Conservation (phyloP, 805 yeast species). For the Sungouiella blattae region DNA sequence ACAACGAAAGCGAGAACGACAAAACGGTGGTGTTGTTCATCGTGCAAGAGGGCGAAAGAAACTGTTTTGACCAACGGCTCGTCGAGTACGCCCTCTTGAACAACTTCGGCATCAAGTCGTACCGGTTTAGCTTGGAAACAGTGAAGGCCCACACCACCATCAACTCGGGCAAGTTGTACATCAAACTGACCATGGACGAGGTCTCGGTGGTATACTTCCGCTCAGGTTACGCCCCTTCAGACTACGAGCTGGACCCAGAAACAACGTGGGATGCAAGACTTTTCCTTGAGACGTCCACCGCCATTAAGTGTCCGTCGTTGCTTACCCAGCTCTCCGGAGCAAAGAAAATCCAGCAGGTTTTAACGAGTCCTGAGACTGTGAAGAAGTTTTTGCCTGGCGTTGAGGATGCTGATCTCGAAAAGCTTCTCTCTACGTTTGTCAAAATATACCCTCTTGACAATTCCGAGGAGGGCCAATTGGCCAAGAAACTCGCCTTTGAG, state of each 20-base stretch:
- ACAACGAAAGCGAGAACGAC: slow-evolving; percentile 18
- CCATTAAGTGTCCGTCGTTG: slow-evolving; percentile 89
- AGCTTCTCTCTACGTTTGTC: slow-evolving; percentile 66
- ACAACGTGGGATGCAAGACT: slow-evolving; percentile 77
- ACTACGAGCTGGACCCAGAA: slow-evolving; percentile 54
- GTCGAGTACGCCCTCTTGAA: slow-evolving; percentile 68
- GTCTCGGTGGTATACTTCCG: slow-evolving; percentile 88
- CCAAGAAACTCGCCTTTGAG: slow-evolving; percentile 64
- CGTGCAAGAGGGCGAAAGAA: slow-evolving; percentile 82
- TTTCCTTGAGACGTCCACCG: slow-evolving; percentile 65
- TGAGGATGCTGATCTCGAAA: slow-evolving; percentile 22
- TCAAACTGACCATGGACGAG: slow-evolving; percentile 58
- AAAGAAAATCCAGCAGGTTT: slow-evolving; percentile 87
- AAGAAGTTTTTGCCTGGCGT: slow-evolving; percentile 42
- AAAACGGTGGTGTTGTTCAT: slow-evolving; percentile 64
- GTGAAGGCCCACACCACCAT: slow-evolving; percentile 43
- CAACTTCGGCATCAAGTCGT: slow-evolving; percentile 54
- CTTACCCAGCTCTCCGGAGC: slow-evolving; percentile 90
- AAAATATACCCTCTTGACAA: slow-evolving; percentile 83
- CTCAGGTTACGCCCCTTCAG: slow-evolving; percentile 83
- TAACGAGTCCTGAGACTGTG: slow-evolving; percentile 55
- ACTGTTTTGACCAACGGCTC: slow-evolving; percentile 86
- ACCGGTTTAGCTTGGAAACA: slow-evolving; percentile 65
- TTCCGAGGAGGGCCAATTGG: slow-evolving; percentile 56
- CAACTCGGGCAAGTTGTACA: slow-evolving; percentile 45